Evolutionary conservation across 495 filamentous ascomycete species (phyloP).

Genomic region (Elaphomyces granulatus): DNA sequence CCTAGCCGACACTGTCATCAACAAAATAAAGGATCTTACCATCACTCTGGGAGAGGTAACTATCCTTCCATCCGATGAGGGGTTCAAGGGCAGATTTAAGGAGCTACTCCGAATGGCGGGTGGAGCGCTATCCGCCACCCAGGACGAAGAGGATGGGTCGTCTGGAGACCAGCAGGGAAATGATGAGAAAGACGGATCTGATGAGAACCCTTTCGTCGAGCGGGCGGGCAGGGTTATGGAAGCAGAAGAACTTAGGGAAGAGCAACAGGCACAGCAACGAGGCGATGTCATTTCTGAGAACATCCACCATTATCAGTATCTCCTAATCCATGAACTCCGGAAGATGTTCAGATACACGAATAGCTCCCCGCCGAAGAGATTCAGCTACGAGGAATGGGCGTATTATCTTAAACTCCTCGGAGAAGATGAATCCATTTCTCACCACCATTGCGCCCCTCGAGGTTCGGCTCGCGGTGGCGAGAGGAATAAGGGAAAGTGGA

Average conservation of each 20-base stretch:
- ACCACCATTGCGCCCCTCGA: slow-evolving; percentile 11
- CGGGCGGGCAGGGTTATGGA: slow-evolving; percentile 6
- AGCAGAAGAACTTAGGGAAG: slow-evolving; percentile 25
- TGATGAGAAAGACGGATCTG: slow-evolving; percentile 1
- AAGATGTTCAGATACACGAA: slow-evolving; percentile 51
- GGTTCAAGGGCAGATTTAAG: slow-evolving; percentile 11
- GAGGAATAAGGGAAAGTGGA: slow-evolving; percentile 37
- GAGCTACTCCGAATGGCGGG: slow-evolving; percentile 10
- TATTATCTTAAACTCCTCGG: slow-evolving; percentile 65
- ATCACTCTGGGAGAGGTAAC: slow-evolving; percentile 58
- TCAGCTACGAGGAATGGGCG: slow-evolving; percentile 69
- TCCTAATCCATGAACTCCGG: slow-evolving; percentile 52
- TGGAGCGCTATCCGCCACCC: slow-evolving; percentile 16
- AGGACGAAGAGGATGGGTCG: slow-evolving; percentile 4
- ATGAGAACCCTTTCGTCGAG: slow-evolving; percentile 3
- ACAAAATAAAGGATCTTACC: slow-evolving; percentile 51
- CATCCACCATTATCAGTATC: slow-evolving; percentile 47
- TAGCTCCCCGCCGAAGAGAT: slow-evolving; percentile 45
- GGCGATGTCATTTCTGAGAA: slow-evolving; percentile 32
- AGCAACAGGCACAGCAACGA: slow-evolving; percentile 23
- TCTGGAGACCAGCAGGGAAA: slow-evolving; percentile 5
- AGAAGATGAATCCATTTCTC: slow-evolving; percentile 40
- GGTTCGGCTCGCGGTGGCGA: slow-evolving; percentile 10
- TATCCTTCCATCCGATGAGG: slow-evolving; percentile 53
- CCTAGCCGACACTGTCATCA: slow-evolving; percentile 54